phyloP scores from a whole-genome alignment of 2,329 filamentous ascomycete genomes.

The Clarireedia monteithiana region DNA sequence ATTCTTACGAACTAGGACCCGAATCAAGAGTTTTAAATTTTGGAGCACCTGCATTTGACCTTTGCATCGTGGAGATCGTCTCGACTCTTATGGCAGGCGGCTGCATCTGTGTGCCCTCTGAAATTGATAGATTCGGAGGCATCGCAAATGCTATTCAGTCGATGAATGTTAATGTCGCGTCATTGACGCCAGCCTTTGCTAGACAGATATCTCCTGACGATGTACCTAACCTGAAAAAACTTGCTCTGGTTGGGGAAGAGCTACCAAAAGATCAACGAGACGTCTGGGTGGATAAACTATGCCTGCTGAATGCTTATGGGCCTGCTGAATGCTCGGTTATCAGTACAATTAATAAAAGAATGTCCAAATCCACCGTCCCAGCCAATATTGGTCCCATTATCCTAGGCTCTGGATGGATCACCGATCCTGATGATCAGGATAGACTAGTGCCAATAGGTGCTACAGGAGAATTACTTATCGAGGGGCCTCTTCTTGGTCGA shows the following conservation, averaged over 20 bases:
- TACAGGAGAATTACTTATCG: constrained; percentile 33
- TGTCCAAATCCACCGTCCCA: not conserved
- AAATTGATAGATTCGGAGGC: constrained; percentile 12
- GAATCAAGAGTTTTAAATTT: not conserved
- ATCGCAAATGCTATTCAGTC: constrained; percentile 9
- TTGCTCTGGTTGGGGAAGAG: constrained; percentile 87
- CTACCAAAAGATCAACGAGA: constrained; percentile 46
- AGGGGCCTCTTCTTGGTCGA: constrained; percentile 31
- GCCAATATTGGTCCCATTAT: not conserved
- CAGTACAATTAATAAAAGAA: not conserved
- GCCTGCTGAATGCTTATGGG: constrained; percentile 38
- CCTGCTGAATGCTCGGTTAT: constrained; percentile 35
- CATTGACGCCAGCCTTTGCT: constrained; percentile 15
- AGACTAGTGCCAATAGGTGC: constrained; percentile 27
- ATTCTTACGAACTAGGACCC: no score
- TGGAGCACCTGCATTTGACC: not conserved
- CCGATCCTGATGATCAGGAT: constrained; percentile 32
- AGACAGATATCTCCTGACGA: constrained; percentile 81
- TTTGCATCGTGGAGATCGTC: constrained; percentile 9
- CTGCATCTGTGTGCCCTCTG: constrained; percentile 15
- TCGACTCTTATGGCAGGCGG: constrained; percentile 14
- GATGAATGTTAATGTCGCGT: constrained; percentile 11
- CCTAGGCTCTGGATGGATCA: constrained; percentile 28
- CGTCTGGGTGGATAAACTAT: constrained; percentile 30
- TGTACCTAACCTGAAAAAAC: constrained; percentile 59